Base-by-base conservation (phyloP, 2,329 filamentous ascomycete genomes). In the Colletotrichum liaoningense region DNA sequence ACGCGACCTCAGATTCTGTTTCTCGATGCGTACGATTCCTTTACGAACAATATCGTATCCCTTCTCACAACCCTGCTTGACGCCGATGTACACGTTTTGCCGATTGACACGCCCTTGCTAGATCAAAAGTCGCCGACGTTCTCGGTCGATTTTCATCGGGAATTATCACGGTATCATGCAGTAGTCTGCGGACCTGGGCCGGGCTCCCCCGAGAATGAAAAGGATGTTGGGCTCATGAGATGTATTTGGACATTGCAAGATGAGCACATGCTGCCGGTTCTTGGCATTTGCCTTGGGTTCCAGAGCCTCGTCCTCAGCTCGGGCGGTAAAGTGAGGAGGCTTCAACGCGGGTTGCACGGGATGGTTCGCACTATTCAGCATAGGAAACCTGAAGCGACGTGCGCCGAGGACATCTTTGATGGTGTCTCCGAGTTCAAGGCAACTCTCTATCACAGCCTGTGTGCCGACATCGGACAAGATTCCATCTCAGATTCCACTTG, bases 11-110 rank as follows among this genome's bases (percentile, higher is more conserved):
- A 86, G 73, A 93, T 98, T 75, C 90, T 98, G 75, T 98, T 97
- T 84, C 88, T 99, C 77, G 97, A 98, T 82, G 95, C 96, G 75
- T 97, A 97, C 83, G 97, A 99, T 85, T 98, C 95, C 55, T 99
- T 98, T 84, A 94, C 95, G 68, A 95, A 97, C 84, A 98, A 98
- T 84, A 97, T 98, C 78, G 91, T 97, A 66, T 92, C 94, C 6
- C 89, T 98, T 42, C 88, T 98, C 59, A 89, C 93, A 77, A 91
- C 92, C 4, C 87, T 90, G 4, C 87, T 97, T 9, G 84, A 88
- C 72, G 93, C 90, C 24, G 86, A 92, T 19, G 92, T 97, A 42
- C 89, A 89, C 58, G 89, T 93, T 56, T 86, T 97, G 72, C 90
- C 90, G 75, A 95, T 97, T 77, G 94, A 94, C 78, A 86, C 86